Conservation (phyloP, 129 eudicot genomes). For the Chrysanthemum seticuspe region DNA sequence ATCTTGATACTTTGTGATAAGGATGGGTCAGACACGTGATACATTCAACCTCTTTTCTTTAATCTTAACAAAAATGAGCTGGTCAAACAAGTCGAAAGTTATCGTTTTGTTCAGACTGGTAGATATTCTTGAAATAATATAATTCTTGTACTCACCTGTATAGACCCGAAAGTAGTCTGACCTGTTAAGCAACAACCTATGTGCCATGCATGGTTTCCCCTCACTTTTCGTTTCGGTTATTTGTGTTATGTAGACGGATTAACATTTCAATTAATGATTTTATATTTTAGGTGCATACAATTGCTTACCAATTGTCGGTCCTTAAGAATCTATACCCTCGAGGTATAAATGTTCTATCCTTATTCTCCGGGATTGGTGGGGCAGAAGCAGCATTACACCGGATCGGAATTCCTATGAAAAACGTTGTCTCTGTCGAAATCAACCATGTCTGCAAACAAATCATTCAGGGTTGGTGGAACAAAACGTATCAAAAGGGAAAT, state of each 20-base stretch:
- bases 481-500: conserved; percentile 35
- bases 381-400: conserved; percentile 2
- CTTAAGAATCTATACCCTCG: conserved; percentile 5
- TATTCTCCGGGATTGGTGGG: conserved; percentile 14
- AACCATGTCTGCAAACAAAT: conserved; percentile 13
- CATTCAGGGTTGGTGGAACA: conserved; percentile 37
- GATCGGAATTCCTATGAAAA: conserved; percentile 34
- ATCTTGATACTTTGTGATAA: too few species aligned
- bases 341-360: not conserved
- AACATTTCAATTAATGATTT: not conserved
- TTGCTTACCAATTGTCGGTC: conserved; percentile 46
- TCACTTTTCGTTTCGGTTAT: too few species aligned
- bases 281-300: conserved; percentile 31
- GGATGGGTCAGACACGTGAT: too few species aligned
- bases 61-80: too few species aligned
- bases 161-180: too few species aligned
- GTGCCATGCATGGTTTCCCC: too few species aligned
- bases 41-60: too few species aligned
- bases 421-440: conserved; percentile 44
- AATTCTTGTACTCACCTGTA: too few species aligned
- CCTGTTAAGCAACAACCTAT: too few species aligned
- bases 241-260: not conserved
- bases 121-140: too few species aligned
- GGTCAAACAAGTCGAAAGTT: too few species aligned
- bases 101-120: too few species aligned